Percentiles rank a stretch among this genome's conserved stretches.
These are phyloP conservation scores for Castanea sativa DNA, from an alignment of 306 rosid genomes.

Conservation along the genomic window DNA sequence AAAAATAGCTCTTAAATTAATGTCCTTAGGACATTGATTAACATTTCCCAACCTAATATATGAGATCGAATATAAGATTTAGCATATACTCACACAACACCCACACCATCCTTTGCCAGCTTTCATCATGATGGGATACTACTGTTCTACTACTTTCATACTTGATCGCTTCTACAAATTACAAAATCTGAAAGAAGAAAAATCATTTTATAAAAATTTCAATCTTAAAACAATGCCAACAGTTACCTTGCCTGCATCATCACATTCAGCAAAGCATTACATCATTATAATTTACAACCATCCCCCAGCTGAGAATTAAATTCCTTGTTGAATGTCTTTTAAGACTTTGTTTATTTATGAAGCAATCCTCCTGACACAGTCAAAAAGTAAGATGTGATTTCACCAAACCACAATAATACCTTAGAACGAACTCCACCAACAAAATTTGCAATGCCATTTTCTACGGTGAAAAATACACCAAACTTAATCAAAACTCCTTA, in stretches of 20 bases:
- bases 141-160: not conserved
- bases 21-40: too few relatives aligned
- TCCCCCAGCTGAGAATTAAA: not conserved
- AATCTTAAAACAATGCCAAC: too few relatives aligned
- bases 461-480: not conserved
- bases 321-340: not conserved
- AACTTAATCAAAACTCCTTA: not conserved
- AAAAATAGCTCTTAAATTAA: too few relatives aligned
- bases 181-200: too few relatives aligned
- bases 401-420: not conserved
- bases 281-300: not conserved
- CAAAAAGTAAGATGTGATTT: not conserved
- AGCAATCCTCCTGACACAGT: too few relatives aligned
- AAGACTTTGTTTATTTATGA: too few relatives aligned
- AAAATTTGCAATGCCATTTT: not conserved
- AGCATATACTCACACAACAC: too few relatives aligned
- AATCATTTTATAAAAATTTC: too few relatives aligned
- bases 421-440: not conserved
- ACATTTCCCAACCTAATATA: too few relatives aligned
- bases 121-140: too few relatives aligned
- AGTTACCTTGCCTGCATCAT: not conserved
- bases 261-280: not conserved
- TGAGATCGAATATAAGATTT: too few relatives aligned
- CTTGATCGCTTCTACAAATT: not conserved
- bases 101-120: too few relatives aligned